These are phyloP conservation scores for Melastoma candidum DNA, from an alignment of 441 rosid species.

Conservation along the genomic window DNA sequence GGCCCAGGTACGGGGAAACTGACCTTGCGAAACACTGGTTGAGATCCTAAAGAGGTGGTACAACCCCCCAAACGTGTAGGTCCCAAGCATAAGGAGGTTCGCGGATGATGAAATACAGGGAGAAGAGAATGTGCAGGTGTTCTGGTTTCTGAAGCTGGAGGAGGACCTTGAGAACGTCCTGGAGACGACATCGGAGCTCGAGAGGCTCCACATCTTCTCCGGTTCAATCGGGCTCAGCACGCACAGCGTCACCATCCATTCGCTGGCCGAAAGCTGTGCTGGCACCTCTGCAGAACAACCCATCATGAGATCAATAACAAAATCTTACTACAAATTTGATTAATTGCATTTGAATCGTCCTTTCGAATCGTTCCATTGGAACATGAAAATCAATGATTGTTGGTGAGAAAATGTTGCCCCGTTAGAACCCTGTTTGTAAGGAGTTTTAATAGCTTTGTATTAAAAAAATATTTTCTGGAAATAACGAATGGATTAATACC, in stretches of 20 bases:
- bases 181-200: slow-evolving; percentile 81
- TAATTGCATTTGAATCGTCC: too few species aligned
- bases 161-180: slow-evolving; percentile 51
- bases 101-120: slow-evolving; percentile 69
- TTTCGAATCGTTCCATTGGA: too few species aligned
- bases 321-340: too few species aligned
- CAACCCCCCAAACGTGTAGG: slow-evolving; percentile 47
- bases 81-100: slow-evolving; percentile 78
- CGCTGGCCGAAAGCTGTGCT: slow-evolving; percentile 54
- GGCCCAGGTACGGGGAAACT: slow-evolving; percentile 37
- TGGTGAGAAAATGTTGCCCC: too few species aligned
- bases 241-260: slow-evolving; percentile 57
- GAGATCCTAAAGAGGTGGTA: slow-evolving; percentile 36
- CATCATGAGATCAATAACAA: too few species aligned
- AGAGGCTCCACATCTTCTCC: slow-evolving; percentile 79
- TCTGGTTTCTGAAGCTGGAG: slow-evolving; percentile 49
- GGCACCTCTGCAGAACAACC: slow-evolving; percentile 11
- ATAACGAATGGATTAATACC: too few species aligned
- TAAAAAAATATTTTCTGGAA: too few species aligned
- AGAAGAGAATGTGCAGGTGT: slow-evolving; percentile 21
- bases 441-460: too few species aligned
- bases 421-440: too few species aligned
- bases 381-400: too few species aligned
- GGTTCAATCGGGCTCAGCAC: slow-evolving; percentile 76
- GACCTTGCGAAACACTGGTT: slow-evolving; percentile 40